These are phyloP conservation scores for Sclerotinia nivalis DNA, from an alignment of 2,329 filamentous ascomycete species.

Conservation along the genomic window DNA sequence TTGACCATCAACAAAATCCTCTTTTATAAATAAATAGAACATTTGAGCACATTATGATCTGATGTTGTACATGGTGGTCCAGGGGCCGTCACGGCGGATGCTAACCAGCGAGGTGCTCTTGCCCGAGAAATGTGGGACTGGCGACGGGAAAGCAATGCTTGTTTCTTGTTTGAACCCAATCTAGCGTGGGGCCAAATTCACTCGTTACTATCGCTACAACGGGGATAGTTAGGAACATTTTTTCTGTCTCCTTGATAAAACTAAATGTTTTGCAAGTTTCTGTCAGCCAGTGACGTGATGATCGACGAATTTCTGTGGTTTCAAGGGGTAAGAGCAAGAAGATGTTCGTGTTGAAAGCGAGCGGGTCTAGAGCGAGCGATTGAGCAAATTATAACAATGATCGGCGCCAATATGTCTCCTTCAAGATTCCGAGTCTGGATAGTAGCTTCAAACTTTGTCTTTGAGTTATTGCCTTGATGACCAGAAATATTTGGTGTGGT, in stretches of 20 bases:
- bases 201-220: background rate
- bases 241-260: background rate
- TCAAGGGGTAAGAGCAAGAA: background rate
- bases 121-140: background rate
- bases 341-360: background rate
- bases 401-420: background rate
- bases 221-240: background rate
- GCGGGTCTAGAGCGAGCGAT: background rate
- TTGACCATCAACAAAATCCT: background rate
- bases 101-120: conserved; percentile 7
- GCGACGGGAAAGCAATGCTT: background rate
- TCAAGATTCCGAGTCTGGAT: background rate
- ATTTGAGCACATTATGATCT: background rate
- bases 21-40: background rate
- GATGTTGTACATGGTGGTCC: background rate
- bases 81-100: background rate
- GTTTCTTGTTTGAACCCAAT: background rate
- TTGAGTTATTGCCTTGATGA: background rate
- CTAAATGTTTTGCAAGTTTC: background rate
- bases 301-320: background rate
- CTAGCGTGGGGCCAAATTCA: background rate
- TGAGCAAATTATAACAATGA: background rate
- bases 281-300: background rate
- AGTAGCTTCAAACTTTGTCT: background rate
- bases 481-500: conserved; percentile 12